Evolutionary conservation across 2,329 filamentous ascomycete species (phyloP), one percentile per base, ranked within the genome.

Genomic region (Cadophora sp.): DNA sequence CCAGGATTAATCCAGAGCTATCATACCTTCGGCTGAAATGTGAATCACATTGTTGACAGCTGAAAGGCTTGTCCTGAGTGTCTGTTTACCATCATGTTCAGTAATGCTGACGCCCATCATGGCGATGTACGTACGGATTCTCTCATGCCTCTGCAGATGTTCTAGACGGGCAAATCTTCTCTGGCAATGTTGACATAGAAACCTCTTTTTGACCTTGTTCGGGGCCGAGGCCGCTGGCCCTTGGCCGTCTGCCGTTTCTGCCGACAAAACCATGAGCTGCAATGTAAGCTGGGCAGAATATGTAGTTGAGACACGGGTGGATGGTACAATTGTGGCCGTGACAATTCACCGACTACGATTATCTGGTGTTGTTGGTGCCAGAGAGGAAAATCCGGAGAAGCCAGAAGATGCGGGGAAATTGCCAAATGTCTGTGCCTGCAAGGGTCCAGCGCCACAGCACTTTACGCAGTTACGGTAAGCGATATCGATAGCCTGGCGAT

Each of bases 31-130:
- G 81, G 76, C 86, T 86, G 79, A 89, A 89, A 1, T 83, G 87
- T 79, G 89, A 89, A 62, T 86, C 86, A 78, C 87, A 89, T 55
- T 84, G 68, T 7, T 29, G 81, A 73, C 87, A 89, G 61, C 84
- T 83, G 75, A 89, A 89, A 8, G 87, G 87, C 78, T 89, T 89
- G 79, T 89, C 87, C 75, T 89, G 89, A 73, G 87, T 89, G 78
- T 89, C 78, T 80, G 63, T 19, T 19, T 4, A 14, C 12, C 12
- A 43, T n/a, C 1, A 16, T 16, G 3, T 53, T 53, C 50, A 53
- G 24, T 16, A 11, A 53, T 27, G n/a, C 19, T 50, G 11, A 6
- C 51, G 40, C 31, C 22, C 11, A 19, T 24, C 12, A 55, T 12
- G 29, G 6, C 9, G 29, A 27, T 55, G n/a, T n/a, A 34, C 67